Base-by-base conservation (phyloP, 805 yeast genomes). In the Sugiyamaella boreocaroliniensis region DNA sequence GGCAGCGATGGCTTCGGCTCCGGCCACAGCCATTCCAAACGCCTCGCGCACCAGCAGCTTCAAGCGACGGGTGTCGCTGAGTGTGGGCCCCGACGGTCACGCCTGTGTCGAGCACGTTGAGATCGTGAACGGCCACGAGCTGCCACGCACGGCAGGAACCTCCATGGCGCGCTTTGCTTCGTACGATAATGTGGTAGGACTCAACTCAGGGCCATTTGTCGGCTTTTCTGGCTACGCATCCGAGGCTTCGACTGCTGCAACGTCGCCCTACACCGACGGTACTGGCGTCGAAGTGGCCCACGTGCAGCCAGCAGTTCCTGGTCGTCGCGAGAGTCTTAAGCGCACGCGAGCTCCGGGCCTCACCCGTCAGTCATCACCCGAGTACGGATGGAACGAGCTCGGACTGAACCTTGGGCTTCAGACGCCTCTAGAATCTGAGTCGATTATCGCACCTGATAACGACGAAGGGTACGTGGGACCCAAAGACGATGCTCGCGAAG, bases 51-150 rank as follows among this genome's bases (percentile, higher is more conserved):
- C 48, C 26, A 34, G 29, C 44, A 43, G 54, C 12, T 37, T 51
- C 46, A 52, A 52, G 41, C 49, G 55, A 16, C 29, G 55, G 18
- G 55, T 55, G n/a, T 44, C 53, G 41, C 49, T 55, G 18, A 48
- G 49, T 37, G 47, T 55, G 44, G 44, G 46, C 18, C 26, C 32
- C 37, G 37, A 32, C 44, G 55, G 58, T 9, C 40, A 50, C 15
- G 58, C 58, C 16, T 52, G 45, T 16, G 40, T 52, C 16, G 43
- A 43, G 45, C 29, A 34, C 37, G 8, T 14, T 14, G 37, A 32
- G 4, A 32, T 32, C 8, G 37, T 32, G 8, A 14, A 32, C 11
- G 37, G 37, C 37, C 37, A 14, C 5, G n/a, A 14, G 12, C 5
- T 32, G 37, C n/a, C 37, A 9, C 37, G 10, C 5, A 3, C 4